Evolutionary conservation across 495 filamentous ascomycete genomes (phyloP).

Genomic region (Rostrohypoxylon terebratum): DNA sequence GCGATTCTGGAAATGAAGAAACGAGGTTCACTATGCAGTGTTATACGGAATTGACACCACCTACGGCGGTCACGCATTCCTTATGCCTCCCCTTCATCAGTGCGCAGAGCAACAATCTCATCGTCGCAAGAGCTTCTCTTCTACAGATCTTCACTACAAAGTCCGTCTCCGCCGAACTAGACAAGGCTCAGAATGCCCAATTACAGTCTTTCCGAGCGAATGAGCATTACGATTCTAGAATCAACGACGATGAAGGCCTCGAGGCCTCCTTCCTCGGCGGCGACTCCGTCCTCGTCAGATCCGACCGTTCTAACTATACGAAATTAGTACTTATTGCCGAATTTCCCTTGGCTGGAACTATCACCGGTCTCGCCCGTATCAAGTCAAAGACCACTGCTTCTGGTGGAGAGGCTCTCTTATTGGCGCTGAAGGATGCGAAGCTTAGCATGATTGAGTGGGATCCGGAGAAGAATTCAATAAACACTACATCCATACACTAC

Average conservation of each 20-base stretch:
- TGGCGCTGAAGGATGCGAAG: slow-evolving; percentile 90
- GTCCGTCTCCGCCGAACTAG: slow-evolving; percentile 65
- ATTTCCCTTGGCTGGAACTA: slow-evolving; percentile 81
- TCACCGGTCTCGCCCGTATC: slow-evolving; percentile 83
- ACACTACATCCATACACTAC: slow-evolving; percentile 94
- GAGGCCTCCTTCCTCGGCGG: slow-evolving; percentile 69
- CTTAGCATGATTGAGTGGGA: slow-evolving; percentile 96
- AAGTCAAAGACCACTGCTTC: slow-evolving; percentile 75
- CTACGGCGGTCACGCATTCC: slow-evolving; percentile 92
- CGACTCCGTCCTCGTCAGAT: slow-evolving; percentile 64
- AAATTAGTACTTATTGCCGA: slow-evolving; percentile 90
- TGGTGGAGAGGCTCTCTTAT: slow-evolving; percentile 85
- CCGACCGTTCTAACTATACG: slow-evolving; percentile 69
- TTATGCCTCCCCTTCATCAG: slow-evolving; percentile 81
- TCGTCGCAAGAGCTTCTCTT: slow-evolving; percentile 89
- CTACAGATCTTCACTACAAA: slow-evolving; percentile 85
- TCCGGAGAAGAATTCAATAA: slow-evolving; percentile 76
- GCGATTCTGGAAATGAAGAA: slow-evolving; percentile 44
- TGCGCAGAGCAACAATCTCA: slow-evolving; percentile 80
- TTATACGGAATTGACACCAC: slow-evolving; percentile 92
- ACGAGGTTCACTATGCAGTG: slow-evolving; percentile 61
- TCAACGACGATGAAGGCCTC: slow-evolving; percentile 69
- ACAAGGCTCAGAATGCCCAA: slow-evolving; percentile 50
- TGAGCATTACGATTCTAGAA: slow-evolving; percentile 57
- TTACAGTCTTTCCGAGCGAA: slow-evolving; percentile 42